These are phyloP conservation scores for Massospora cicadina DNA, from an alignment of 371 early-diverging fungal species.

Conservation along the genomic window DNA sequence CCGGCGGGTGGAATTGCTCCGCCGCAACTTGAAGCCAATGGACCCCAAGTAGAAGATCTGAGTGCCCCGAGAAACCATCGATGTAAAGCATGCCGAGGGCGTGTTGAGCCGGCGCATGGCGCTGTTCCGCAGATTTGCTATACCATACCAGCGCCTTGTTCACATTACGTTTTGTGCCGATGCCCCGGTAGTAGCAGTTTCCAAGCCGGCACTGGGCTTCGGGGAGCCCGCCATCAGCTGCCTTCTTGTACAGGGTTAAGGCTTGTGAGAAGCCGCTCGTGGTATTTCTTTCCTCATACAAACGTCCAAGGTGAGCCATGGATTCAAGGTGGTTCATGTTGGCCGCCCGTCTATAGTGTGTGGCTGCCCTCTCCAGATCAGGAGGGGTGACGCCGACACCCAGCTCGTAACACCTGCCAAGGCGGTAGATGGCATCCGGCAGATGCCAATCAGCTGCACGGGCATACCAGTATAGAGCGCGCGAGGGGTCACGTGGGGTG, in stretches of 20 bases:
- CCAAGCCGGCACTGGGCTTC: conserved; percentile 42
- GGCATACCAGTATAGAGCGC: conserved; percentile 36
- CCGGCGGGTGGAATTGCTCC: conserved; percentile 37
- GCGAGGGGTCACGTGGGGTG: conserved; percentile 24
- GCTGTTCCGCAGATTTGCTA: conserved; percentile 24
- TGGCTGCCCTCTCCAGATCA: conserved; percentile 29
- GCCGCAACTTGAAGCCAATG: conserved; percentile 14
- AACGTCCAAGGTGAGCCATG: conserved; percentile 15
- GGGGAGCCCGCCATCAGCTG: conserved; percentile 32
- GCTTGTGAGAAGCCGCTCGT: conserved; percentile 14
- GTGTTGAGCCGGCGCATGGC: conserved; percentile 16
- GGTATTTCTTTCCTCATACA: conserved; percentile 15
- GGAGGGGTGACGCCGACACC: conserved; percentile 35
- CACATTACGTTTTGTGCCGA: conserved; percentile 23
- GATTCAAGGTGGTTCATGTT: conserved; percentile 36
- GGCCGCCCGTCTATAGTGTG: conserved; percentile 22
- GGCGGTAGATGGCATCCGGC: conserved; percentile 27
- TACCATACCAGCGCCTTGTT: conserved; percentile 22
- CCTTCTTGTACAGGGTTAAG: conserved; percentile 32
- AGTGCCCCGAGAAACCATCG: conserved; percentile 10
- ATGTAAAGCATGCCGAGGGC: conserved; percentile 13
- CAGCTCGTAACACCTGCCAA: conserved; percentile 53
- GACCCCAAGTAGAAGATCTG: conserved; percentile 12
- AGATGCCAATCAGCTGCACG: conserved; percentile 31
- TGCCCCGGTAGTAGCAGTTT: conserved; percentile 39